These are phyloP conservation scores for Turnera subulata DNA, from an alignment of 345 rosid species.

Conservation along the genomic window DNA sequence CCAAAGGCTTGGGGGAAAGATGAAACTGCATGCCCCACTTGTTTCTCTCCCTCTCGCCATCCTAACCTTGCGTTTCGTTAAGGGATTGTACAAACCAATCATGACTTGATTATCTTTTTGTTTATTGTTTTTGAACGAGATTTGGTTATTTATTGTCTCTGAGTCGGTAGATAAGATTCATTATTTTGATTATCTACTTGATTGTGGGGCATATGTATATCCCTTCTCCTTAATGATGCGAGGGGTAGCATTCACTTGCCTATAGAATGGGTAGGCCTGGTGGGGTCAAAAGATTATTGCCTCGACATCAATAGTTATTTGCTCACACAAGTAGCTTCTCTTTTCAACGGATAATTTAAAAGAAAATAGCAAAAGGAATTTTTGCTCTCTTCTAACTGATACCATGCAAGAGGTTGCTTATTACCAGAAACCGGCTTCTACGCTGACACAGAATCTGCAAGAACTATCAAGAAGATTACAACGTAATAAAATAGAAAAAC, in stretches of 20 bases:
- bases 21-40: not conserved
- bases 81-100: conserved; percentile 9
- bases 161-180: conserved; percentile 7
- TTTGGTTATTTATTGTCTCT: not conserved
- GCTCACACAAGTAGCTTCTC: not conserved
- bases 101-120: conserved; percentile 14
- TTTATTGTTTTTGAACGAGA: too few relatives aligned
- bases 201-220: conserved; percentile 1
- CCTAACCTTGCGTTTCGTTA: too few relatives aligned
- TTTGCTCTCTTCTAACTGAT: too few relatives aligned
- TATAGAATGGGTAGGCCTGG: not conserved
- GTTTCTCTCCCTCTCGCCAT: too few relatives aligned
- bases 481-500: too few relatives aligned
- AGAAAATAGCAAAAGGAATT: too few relatives aligned
- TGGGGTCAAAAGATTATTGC: not conserved
- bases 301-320: not conserved
- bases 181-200: conserved; percentile 16
- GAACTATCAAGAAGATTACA: too few relatives aligned
- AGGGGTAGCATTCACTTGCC: not conserved
- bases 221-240: not conserved
- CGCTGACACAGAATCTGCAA: too few relatives aligned
- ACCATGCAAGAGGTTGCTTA: too few relatives aligned
- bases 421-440: too few relatives aligned
- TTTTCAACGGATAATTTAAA: too few relatives aligned
- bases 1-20: not conserved